Percentiles rank a stretch among this genome's conserved stretches.
Evolutionary conservation across 305 asterid species (phyloP).

Genomic region (Fraxinus floribunda): DNA sequence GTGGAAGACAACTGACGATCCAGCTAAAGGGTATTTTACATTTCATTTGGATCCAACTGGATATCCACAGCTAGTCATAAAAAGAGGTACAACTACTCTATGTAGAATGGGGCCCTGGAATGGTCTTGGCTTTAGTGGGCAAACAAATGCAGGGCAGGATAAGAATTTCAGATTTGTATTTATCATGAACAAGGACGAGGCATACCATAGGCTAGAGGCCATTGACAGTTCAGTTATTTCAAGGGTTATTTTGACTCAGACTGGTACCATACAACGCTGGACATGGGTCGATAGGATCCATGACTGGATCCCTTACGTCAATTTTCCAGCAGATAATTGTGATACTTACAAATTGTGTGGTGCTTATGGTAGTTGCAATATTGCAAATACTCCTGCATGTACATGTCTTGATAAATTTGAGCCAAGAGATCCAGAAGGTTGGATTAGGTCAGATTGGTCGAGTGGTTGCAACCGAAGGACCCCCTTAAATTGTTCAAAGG

Average conservation of each 20-base stretch:
- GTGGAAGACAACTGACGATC: neutral
- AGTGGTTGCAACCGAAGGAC: constrained; percentile 16
- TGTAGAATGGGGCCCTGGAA: neutral
- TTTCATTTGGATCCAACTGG: neutral
- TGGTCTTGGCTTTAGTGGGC: neutral
- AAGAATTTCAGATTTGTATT: neutral
- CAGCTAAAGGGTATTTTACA: neutral
- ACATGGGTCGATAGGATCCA: constrained; percentile 7
- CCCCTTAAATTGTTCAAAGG: constrained; percentile 7
- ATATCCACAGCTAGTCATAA: neutral
- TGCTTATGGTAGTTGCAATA: constrained; percentile 22
- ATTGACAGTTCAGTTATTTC: neutral
- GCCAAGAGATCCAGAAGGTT: neutral
- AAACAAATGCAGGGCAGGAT: neutral
- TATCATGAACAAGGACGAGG: neutral
- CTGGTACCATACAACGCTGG: constrained; percentile 1
- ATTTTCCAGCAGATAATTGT: constrained; percentile 3
- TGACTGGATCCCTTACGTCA: neutral
- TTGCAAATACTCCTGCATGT: constrained; percentile 20
- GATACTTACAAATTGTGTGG: constrained; percentile 25
- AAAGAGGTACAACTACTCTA: neutral
- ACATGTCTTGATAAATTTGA: constrained; percentile 4
- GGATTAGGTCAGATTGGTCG: constrained; percentile 19
- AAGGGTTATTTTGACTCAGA: neutral
- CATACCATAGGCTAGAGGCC: neutral